phyloP scores from a whole-genome alignment of 192 early-diverging fungal genomes.

The Coemansia sp. region DNA sequence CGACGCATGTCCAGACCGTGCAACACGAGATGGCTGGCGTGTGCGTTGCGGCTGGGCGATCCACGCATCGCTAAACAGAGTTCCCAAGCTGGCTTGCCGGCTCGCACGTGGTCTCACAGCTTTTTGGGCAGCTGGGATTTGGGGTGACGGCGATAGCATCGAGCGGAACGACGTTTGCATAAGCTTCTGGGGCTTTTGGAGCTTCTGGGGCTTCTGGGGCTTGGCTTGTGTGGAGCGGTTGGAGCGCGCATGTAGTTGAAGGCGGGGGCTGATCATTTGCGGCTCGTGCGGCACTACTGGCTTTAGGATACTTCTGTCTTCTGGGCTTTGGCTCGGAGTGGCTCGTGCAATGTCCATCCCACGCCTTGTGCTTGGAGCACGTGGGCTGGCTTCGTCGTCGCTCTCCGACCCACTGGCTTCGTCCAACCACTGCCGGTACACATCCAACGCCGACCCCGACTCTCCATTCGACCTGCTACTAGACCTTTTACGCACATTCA shows the following conservation, averaged over 20 bases:
- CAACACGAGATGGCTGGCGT: constrained; percentile 9
- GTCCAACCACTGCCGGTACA: constrained; percentile 40
- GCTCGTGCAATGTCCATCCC: background rate
- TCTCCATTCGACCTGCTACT: too few relatives aligned
- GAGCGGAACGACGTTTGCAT: constrained; percentile 33
- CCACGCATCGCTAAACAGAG: constrained; percentile 34
- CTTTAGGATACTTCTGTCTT: background rate
- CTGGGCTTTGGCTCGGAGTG: background rate
- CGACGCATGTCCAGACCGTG: constrained; percentile 1
- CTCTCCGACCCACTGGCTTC: constrained; percentile 16
- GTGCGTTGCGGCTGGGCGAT: constrained; percentile 17
- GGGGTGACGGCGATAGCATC: constrained; percentile 17
- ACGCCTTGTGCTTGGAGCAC: background rate
- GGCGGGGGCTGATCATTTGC: constrained; percentile 4
- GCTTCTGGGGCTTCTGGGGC: constrained; percentile 14
- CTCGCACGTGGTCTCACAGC: background rate
- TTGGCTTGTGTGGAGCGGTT: background rate
- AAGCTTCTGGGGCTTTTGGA: constrained; percentile 20
- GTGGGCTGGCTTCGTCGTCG: constrained; percentile 5
- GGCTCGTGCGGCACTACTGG: background rate
- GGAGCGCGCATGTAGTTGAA: background rate
- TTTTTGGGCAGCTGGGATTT: background rate
- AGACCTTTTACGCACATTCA: too few relatives aligned
- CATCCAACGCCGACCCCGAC: constrained; percentile 18
- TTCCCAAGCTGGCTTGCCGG: constrained; percentile 19